Base-by-base conservation (phyloP, 1,284 basidiomycete genomes). In the Paramarasmius palmivorus region DNA sequence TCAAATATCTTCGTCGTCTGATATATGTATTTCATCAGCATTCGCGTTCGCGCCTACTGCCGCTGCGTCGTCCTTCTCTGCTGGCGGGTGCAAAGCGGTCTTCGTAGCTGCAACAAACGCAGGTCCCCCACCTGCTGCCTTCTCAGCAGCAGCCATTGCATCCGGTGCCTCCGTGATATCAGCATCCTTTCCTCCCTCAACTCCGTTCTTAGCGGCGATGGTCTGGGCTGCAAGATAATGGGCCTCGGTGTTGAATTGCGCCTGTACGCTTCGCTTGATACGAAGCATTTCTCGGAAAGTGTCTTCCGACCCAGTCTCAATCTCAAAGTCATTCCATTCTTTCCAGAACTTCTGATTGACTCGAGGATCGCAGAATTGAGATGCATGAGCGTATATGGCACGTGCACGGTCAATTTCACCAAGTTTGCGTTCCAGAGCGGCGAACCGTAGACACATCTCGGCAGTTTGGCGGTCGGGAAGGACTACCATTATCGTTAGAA, bases 211-310 rank as follows among this genome's bases (percentile, higher is more conserved):
- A 29, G 87, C 82, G 2, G 88, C 86, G 59, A 90, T 78, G 0
- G 92, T 83, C 71, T 95, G 91, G 6, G 93, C 93, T 2, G 91
- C 90, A 53, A 95, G 75, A 68, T 93, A 95, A 40, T 87, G 90
- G 38, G 90, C 86, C 65, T 98, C 95, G 8, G 97, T 99, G 71
- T 99, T 98, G 81, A 95, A 99, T 65, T 95, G 92, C 36, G 97
- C 95, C 73, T 99, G 96, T 5, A 99, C 96, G 61, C 93, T 93
- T 52, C 97, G 86, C 74, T 97, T 98, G 79, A 99, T 98, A 37
- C 97, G 88, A 56, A 99, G 74, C 93, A 98, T 98, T 76, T 99
- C 96, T 62, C 95, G 81, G 87, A 99, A 99, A 0, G 96, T 98
- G 67, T 99, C 96, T 70, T 99, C 97, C 1, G 93, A 95, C 0